phyloP scores from a whole-genome alignment of 1,139 yeast species.

The Saccharomycopsis hybrid region DNA sequence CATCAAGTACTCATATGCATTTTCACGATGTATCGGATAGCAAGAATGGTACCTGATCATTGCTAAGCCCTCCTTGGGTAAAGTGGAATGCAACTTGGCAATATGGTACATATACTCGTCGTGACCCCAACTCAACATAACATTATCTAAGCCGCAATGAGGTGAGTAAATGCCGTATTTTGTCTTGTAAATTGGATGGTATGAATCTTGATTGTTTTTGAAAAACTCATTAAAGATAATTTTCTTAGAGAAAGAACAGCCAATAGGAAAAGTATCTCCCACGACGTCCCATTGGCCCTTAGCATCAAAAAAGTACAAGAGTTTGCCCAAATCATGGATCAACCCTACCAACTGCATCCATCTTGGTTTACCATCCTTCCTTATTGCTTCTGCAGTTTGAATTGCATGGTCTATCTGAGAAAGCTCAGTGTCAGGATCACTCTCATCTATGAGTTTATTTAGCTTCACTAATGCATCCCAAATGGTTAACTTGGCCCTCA shows the following conservation, averaged over 20 bases:
- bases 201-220: conserved; percentile 51
- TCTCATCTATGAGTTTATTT: conserved; percentile 59
- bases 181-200: conserved; percentile 59
- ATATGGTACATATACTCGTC: conserved; percentile 74
- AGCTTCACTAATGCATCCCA: conserved; percentile 67
- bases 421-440: conserved; percentile 70
- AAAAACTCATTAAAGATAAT: conserved; percentile 60
- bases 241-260: conserved; percentile 55
- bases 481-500: conserved; percentile 57
- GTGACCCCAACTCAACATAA: conserved; percentile 75
- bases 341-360: conserved; percentile 75
- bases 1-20: conserved; percentile 61
- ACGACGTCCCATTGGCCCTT: conserved; percentile 82
- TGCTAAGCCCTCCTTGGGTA: conserved; percentile 63
- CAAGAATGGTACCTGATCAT: conserved; percentile 73
- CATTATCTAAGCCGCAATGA: conserved; percentile 62
- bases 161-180: conserved; percentile 62
- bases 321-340: conserved; percentile 65
- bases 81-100: conserved; percentile 54
- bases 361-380: conserved; percentile 60
- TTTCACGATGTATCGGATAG: conserved; percentile 73
- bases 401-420: conserved; percentile 72
- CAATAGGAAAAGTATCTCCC: conserved; percentile 74
- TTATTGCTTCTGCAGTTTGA: conserved; percentile 71
- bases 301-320: conserved; percentile 63